Evolutionary conservation across 345 rosid species (phyloP).

Genomic region (Erysimum cheiranthoides): DNA sequence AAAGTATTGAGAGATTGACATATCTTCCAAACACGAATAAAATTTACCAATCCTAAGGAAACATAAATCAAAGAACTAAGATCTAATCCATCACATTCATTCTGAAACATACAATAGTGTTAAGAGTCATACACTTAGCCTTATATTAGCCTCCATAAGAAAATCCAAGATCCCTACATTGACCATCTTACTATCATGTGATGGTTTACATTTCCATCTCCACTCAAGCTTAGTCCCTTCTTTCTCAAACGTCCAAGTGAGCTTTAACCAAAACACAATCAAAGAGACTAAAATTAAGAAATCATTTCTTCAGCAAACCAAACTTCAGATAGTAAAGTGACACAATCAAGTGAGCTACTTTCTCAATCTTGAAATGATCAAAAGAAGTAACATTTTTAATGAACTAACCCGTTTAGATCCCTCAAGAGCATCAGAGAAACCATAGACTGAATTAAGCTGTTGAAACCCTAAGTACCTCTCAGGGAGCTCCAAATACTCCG

Average conservation of each 20-base stretch:
- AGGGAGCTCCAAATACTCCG: constrained; percentile 70
- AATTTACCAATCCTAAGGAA: not conserved
- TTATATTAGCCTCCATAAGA: constrained; percentile 82
- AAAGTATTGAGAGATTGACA: not conserved
- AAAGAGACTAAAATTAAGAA: not conserved
- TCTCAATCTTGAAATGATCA: not conserved
- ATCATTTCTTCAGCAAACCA: not conserved
- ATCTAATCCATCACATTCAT: not conserved
- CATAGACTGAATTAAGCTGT: constrained; percentile 67
- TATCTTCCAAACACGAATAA: not conserved
- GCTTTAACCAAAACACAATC: constrained; percentile 49
- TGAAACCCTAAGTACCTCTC: constrained; percentile 87
- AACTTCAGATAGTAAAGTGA: too few relatives aligned
- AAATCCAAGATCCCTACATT: constrained; percentile 74
- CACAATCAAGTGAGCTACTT: too few relatives aligned
- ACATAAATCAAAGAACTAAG: not conserved
- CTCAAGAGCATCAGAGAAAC: constrained; percentile 75
- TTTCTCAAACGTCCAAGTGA: constrained; percentile 91
- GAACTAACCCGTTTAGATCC: constrained; percentile 69
- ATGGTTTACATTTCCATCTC: constrained; percentile 84
- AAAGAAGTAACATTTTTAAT: not conserved
- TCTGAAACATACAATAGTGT: not conserved
- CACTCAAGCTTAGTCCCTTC: constrained; percentile 90
- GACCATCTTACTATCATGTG: constrained; percentile 56
- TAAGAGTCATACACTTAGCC: constrained; percentile 65